Conservation (phyloP, 2,329 filamentous ascomycete genomes). For the Aspergillus proliferans region DNA sequence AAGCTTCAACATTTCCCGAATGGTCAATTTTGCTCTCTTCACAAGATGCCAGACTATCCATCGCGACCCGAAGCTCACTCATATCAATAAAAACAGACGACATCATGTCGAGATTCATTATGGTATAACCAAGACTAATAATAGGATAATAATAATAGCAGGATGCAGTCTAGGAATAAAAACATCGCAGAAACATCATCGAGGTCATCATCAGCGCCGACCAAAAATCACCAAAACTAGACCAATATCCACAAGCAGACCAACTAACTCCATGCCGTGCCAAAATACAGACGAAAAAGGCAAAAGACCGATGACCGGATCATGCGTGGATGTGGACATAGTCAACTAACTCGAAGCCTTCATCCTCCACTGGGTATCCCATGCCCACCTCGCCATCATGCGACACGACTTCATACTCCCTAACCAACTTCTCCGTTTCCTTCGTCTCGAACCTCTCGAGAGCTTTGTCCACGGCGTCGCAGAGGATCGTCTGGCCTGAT, state of each 20-base stretch:
- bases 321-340: constrained; percentile 20
- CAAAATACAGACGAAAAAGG: not conserved
- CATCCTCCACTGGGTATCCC: constrained; percentile 28
- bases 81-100: not conserved
- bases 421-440: constrained; percentile 56
- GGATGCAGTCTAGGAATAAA: not conserved
- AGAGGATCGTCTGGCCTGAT: constrained; percentile 52
- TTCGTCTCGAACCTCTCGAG: constrained; percentile 55
- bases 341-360: constrained; percentile 37
- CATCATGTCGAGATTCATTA: not conserved
- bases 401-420: constrained; percentile 54
- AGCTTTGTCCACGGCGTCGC: constrained; percentile 51
- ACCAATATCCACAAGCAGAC: not conserved
- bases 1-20: too few species aligned
- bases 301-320: not conserved
- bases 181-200: not conserved
- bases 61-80: too few species aligned
- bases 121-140: not conserved
- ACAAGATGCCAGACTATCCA: too few species aligned
- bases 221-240: not conserved
- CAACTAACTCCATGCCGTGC: not conserved
- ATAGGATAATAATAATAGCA: not conserved
- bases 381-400: constrained; percentile 27
- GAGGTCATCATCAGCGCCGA: not conserved
- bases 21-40: too few species aligned